phyloP scores from a whole-genome alignment of 768 basidiomycete genomes.

The Macrolepiota albuminosa region DNA sequence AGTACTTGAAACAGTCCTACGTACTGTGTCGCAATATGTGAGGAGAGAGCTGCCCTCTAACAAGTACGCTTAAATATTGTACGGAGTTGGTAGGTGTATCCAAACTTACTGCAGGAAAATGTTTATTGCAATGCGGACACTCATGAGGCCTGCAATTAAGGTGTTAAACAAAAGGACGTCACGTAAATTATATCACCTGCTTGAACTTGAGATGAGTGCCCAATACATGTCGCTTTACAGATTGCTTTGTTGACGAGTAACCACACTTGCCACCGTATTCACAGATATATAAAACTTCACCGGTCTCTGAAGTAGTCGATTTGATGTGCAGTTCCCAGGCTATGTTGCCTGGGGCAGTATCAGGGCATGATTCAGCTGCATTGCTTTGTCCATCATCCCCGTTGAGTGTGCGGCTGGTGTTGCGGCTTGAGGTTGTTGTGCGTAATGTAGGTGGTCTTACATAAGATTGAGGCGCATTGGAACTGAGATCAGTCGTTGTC shows the following conservation, averaged over 20 bases:
- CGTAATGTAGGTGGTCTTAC: neutral
- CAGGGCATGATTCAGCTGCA: neutral
- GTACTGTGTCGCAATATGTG: slow-evolving; percentile 13
- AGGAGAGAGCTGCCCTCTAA: slow-evolving; percentile 6
- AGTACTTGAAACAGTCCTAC: neutral
- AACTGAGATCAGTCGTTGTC: neutral
- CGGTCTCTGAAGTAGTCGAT: slow-evolving; percentile 13
- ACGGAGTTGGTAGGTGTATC: neutral
- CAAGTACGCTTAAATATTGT: neutral
- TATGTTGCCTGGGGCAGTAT: neutral
- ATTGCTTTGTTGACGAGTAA: slow-evolving; percentile 45
- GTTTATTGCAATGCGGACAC: slow-evolving; percentile 4
- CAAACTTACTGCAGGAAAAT: slow-evolving; percentile 7
- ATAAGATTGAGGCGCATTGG: neutral
- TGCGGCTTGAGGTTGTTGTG: neutral
- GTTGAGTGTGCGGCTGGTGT: neutral
- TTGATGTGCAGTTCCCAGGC: slow-evolving; percentile 20
- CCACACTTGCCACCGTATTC: slow-evolving; percentile 25
- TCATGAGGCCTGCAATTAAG: slow-evolving; percentile 4
- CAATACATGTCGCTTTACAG: slow-evolving; percentile 66
- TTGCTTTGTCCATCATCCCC: neutral
- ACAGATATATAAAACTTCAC: slow-evolving; percentile 20
- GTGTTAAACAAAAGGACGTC: neutral
- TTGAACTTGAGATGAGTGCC: slow-evolving; percentile 57
- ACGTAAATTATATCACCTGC: slow-evolving; percentile 28